Conservation (phyloP, 345 rosid genomes). For the Citrus mangshanensis region DNA sequence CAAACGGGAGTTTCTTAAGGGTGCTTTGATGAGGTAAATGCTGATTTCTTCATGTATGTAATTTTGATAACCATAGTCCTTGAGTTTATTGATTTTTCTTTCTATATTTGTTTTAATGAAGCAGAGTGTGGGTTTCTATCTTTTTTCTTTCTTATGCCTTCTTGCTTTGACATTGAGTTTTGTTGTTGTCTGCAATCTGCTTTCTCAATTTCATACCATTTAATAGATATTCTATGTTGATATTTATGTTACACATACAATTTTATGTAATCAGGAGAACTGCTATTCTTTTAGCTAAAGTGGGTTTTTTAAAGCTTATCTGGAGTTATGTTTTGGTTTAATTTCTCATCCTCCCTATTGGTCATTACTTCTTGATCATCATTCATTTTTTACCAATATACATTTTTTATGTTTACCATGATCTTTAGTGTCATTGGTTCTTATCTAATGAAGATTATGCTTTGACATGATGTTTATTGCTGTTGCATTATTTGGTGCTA, state of each 20-base stretch:
- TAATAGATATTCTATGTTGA: not conserved
- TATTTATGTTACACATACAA: not conserved
- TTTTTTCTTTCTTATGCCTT: not conserved
- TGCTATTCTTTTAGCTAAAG: not conserved
- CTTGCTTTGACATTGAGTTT: not conserved
- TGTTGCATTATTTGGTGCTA: not conserved
- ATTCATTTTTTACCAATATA: not conserved
- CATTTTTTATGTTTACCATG: not conserved
- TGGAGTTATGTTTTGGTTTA: not conserved
- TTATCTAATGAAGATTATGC: not conserved
- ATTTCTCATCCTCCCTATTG: not conserved
- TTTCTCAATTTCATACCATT: not conserved
- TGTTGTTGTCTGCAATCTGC: not conserved
- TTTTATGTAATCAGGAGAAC: not conserved
- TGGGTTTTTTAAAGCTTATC: not conserved
- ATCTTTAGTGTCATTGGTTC: not conserved
- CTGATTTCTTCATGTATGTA: not conserved
- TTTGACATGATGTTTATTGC: not conserved
- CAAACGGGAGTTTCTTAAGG: slow-evolving; percentile 77
- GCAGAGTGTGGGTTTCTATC: not conserved
- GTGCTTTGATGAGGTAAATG: slow-evolving; percentile 81
- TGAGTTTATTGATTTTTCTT: not conserved
- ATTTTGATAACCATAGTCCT: not conserved
- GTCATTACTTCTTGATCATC: not conserved
- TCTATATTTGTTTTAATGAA: not conserved